phyloP scores from a whole-genome alignment of 768 basidiomycete genomes.

The Podaxis sp. region DNA sequence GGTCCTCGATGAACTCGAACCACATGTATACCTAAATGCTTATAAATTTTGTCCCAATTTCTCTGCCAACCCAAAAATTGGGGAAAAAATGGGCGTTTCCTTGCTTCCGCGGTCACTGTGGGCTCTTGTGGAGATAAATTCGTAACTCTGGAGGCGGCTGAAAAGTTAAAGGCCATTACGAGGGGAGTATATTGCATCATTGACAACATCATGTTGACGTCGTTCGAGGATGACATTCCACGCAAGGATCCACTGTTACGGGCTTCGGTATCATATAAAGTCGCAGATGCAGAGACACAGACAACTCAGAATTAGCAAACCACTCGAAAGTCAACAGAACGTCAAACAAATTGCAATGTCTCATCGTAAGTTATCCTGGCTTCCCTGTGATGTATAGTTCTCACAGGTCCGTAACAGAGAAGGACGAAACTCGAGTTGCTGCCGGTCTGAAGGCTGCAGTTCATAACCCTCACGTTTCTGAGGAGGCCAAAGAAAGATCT shows the following conservation, averaged over 20 bases:
- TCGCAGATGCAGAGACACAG: neutral
- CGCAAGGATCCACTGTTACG: neutral
- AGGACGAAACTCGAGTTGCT: conserved; percentile 23
- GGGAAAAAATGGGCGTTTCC: no score
- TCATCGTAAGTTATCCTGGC: neutral
- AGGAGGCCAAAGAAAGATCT: conserved; percentile 52
- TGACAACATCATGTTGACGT: neutral
- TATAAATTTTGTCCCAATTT: no score
- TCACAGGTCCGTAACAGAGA: neutral
- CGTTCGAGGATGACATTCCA: neutral
- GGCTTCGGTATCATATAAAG: neutral
- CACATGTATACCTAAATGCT: no score
- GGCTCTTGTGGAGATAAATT: neutral
- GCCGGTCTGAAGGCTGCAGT: conserved; percentile 59
- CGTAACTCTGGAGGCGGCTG: no score
- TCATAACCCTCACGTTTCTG: conserved; percentile 56
- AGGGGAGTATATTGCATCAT: neutral
- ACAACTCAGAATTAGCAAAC: neutral
- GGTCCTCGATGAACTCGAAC: no score
- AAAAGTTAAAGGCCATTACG: neutral
- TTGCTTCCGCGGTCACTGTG: no score
- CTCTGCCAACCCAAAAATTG: no score
- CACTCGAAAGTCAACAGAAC: neutral
- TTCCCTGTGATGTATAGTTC: no score
- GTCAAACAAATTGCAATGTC: neutral